A percentile compares a stretch with the other conserved stretches of the same genome.
Evolutionary conservation across 208 protist species (phyloP).

Genomic region (Leptomonas seymouri): DNA sequence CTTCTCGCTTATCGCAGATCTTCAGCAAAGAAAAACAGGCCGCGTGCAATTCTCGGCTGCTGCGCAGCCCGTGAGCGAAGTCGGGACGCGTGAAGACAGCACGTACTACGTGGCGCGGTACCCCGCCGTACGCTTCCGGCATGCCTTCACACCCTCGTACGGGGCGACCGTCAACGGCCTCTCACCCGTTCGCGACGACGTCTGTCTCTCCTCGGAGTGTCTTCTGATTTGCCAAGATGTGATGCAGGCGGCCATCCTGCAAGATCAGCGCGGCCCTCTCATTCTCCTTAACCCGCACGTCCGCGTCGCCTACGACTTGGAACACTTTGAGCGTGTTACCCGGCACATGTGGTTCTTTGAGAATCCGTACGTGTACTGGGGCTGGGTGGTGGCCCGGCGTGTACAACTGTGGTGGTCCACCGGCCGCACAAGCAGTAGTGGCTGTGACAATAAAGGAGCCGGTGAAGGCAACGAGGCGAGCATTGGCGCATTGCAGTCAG

Average conservation of each 20-base stretch:
- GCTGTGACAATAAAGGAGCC: not conserved
- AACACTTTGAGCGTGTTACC: constrained; percentile 44
- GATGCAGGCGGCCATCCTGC: constrained; percentile 50
- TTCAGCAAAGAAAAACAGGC: not conserved
- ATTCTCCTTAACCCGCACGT: constrained; percentile 81
- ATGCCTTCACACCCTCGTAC: constrained; percentile 58
- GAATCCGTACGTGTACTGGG: constrained; percentile 33
- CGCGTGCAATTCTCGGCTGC: not conserved
- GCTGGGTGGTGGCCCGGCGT: constrained; percentile 25
- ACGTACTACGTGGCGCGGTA: constrained; percentile 33
- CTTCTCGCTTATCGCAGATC: not conserved
- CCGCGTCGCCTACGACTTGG: constrained; percentile 58
- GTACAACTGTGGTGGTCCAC: constrained; percentile 26
- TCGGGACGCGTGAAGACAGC: constrained; percentile 21
- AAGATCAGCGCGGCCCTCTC: constrained; percentile 42
- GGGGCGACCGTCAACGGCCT: constrained; percentile 34
- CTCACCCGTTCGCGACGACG: constrained; percentile 33
- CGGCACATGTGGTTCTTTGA: constrained; percentile 32
- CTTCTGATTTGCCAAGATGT: constrained; percentile 70
- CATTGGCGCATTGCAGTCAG: not conserved
- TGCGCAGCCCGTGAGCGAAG: not conserved
- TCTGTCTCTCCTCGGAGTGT: constrained; percentile 76
- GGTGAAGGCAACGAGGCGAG: not conserved
- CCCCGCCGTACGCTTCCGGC: constrained; percentile 61
- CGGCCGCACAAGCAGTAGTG: not conserved